Conservation (phyloP, 23 red algal species). For the Pyropia haitanensis region DNA sequence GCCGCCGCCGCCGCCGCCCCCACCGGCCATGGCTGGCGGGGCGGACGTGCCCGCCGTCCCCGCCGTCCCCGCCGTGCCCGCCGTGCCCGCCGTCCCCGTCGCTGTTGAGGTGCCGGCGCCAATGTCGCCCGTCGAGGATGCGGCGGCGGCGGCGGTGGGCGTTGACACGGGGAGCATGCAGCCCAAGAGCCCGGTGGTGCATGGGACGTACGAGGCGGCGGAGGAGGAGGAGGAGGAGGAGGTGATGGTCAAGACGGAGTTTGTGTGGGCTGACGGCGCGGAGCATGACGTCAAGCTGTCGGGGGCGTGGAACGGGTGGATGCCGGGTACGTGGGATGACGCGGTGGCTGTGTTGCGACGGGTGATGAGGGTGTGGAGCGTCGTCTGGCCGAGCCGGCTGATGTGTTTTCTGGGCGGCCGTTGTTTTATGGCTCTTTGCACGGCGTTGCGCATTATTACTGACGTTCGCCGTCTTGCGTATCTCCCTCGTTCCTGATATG, state of each 20-base stretch:
- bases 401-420: too few species aligned
- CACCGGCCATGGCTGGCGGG: too few species aligned
- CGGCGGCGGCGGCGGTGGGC: too few species aligned
- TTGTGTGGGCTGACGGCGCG: conserved; percentile 70
- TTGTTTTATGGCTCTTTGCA: too few species aligned
- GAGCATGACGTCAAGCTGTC: conserved; percentile 61
- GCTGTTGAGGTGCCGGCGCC: background rate
- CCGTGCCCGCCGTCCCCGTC: background rate
- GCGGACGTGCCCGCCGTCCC: background rate
- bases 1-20: too few species aligned
- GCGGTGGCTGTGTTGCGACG: too few species aligned
- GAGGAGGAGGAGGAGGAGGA: conserved; percentile 53
- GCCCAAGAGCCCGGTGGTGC: conserved; percentile 57
- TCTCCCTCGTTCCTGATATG: too few species aligned
- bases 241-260: conserved; percentile 67
- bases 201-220: conserved; percentile 57
- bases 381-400: too few species aligned
- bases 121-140: background rate
- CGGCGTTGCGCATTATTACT: too few species aligned
- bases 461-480: too few species aligned
- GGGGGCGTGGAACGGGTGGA: conserved; percentile 69
- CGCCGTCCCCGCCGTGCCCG: background rate
- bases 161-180: conserved; percentile 6
- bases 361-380: too few species aligned
- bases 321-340: conserved; percentile 31